Evolutionary conservation across 768 basidiomycete species (phyloP).

Genomic region (Termitomyces sp.): DNA sequence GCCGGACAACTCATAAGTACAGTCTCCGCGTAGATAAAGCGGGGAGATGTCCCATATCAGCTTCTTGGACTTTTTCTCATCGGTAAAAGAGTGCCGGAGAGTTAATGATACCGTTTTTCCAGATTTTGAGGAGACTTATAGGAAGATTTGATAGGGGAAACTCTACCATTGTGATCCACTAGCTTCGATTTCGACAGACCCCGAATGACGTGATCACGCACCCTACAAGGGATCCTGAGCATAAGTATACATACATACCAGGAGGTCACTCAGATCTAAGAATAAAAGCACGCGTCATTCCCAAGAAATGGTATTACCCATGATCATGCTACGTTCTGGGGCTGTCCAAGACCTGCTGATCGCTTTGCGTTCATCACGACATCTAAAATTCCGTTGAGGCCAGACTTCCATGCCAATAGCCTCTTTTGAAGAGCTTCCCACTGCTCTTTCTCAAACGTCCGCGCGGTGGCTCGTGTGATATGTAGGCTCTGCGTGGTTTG

Average conservation of each 20-base stretch:
- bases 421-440: constrained; percentile 80
- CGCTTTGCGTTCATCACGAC: constrained; percentile 61
- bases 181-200: neutral
- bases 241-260: neutral
- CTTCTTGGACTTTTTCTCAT: neutral
- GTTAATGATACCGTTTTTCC: neutral
- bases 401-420: constrained; percentile 74
- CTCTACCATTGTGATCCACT: neutral
- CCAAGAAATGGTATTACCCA: constrained; percentile 4
- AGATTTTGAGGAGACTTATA: neutral
- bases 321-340: constrained; percentile 17
- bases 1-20: neutral
- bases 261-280: neutral
- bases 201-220: neutral
- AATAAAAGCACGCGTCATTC: constrained; percentile 1
- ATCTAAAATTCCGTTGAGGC: constrained; percentile 66
- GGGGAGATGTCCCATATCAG: no score
- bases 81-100: neutral
- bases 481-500: constrained; percentile 74
- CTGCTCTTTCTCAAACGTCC: constrained; percentile 73
- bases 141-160: no score
- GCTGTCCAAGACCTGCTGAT: constrained; percentile 35
- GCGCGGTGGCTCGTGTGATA: constrained; percentile 70
- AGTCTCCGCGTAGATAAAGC: neutral
- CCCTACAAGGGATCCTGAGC: neutral